Percentiles rank a stretch among this genome's conserved stretches.
phyloP scores from a whole-genome alignment of 495 filamentous ascomycete species.

The Penicillium tannophilum region DNA sequence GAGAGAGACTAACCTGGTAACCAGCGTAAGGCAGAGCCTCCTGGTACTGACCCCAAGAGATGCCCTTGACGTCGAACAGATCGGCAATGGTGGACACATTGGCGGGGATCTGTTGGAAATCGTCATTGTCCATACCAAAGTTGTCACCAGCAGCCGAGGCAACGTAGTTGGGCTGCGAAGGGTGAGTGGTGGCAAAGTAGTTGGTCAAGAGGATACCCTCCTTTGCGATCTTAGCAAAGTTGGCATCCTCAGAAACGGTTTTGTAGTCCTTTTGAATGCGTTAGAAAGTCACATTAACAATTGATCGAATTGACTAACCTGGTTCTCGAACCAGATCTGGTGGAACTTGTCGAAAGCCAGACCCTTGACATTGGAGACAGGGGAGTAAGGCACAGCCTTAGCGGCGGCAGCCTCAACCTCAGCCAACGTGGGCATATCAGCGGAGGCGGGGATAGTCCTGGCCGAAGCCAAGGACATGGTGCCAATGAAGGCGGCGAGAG shows the following conservation, averaged over 20 bases:
- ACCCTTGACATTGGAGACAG: constrained; percentile 59
- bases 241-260: constrained; percentile 2
- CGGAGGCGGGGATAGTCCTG: constrained; percentile 24
- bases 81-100: constrained; percentile 14
- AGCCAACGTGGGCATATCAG: constrained; percentile 30
- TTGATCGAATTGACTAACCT: constrained; percentile 42
- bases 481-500: constrained; percentile 23
- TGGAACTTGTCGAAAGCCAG: constrained; percentile 64
- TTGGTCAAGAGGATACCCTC: constrained; percentile 15
- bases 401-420: constrained; percentile 37
- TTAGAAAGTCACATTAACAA: not conserved
- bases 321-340: constrained; percentile 71
- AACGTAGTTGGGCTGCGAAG: constrained; percentile 16
- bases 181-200: constrained; percentile 10
- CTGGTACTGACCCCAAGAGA: constrained; percentile 10
- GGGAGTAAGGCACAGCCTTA: constrained; percentile 45
- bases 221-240: constrained; percentile 9
- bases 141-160: constrained; percentile 13
- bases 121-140: constrained; percentile 14
- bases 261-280: constrained; percentile 1
- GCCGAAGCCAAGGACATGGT: constrained; percentile 30
- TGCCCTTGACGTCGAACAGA: constrained; percentile 12
- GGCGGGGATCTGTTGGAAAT: constrained; percentile 5
- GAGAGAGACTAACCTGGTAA: constrained; percentile 1
- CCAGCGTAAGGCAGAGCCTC: constrained; percentile 9